Evolutionary conservation across 805 yeast species (phyloP), one percentile per base, ranked within the genome.

Genomic region (Saccharomycopsis fibuligera): DNA sequence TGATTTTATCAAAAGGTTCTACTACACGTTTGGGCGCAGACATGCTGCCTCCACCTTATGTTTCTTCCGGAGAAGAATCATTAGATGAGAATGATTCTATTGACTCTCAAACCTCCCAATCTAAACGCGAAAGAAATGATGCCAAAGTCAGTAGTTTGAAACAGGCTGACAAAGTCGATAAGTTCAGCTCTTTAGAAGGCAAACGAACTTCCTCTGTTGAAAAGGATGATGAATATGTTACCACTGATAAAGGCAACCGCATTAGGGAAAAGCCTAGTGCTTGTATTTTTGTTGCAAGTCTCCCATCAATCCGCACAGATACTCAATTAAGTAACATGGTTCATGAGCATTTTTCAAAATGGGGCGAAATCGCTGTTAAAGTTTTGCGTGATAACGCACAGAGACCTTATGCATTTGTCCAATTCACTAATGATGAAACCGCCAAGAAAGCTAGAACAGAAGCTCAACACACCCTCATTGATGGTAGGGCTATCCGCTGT

Each of bases 371-470:
- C 36, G 72, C 80, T 1, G 95, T 87, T 14, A 89, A 89, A 60
- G 96, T 89, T 2, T 70, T 89, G 50, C 71, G 96, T 47, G 96
- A 89, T 66, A 79, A 84, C 14, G 72, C 79, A 21, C 83, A 84
- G 59, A 72, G 96, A 41, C 97, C 97, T 2, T 89, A 89, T 65
- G 96, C 96, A 0, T 89, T 89, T 72, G 96, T 89, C 41, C 96
- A 89, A 66, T 89, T 85, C 62, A 69, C 78, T 6, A 77, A 69
- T 49, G 93, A 84, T 54, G 69, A 66, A 6, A 91, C 84, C 55
- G 89, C 95, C 3, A 70, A 73, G 53, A 60, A 55, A 3, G 96
- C 96, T 0, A 73, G 88, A 46, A 64, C 62, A 17, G 70, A 72
- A 51, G 95, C 88, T 9, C 91, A 86, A 58, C 80, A 81, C 49